Evolutionary conservation across 306 rosid species (phyloP).

Genomic region (Vigna hirtella): DNA sequence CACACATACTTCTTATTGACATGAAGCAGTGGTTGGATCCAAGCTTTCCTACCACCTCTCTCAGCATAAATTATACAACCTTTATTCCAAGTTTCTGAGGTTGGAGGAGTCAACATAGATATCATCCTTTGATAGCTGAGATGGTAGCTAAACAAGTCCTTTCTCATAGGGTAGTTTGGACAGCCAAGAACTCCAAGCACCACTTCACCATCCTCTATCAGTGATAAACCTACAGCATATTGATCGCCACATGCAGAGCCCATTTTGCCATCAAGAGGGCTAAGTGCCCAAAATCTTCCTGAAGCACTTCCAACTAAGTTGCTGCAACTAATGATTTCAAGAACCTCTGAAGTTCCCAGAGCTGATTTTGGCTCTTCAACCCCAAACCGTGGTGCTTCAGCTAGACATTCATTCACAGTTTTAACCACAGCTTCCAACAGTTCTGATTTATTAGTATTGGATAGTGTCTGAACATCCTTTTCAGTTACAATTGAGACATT

Average conservation of each 20-base stretch:
- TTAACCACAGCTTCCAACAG: slow-evolving; percentile 66
- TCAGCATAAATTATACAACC: slow-evolving; percentile 86
- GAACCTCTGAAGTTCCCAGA: slow-evolving; percentile 69
- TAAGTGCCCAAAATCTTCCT: slow-evolving; percentile 83
- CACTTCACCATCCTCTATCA: slow-evolving; percentile 83
- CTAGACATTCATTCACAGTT: slow-evolving; percentile 76
- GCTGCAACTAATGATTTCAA: slow-evolving; percentile 76
- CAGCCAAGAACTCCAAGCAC: slow-evolving; percentile 92
- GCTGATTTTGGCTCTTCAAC: slow-evolving; percentile 61
- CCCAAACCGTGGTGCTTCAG: slow-evolving; percentile 77
- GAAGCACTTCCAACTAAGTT: slow-evolving; percentile 64
- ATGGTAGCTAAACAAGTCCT: slow-evolving; percentile 81
- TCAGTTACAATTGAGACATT: slow-evolving; percentile 80
- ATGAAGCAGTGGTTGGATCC: slow-evolving; percentile 83
- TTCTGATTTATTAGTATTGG: slow-evolving; percentile 59
- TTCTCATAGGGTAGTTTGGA: slow-evolving; percentile 95
- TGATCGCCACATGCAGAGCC: slow-evolving; percentile 82
- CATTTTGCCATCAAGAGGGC: slow-evolving; percentile 75
- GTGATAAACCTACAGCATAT: slow-evolving; percentile 79
- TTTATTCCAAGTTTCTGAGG: slow-evolving; percentile 76
- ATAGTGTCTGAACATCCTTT: slow-evolving; percentile 71
- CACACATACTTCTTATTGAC: slow-evolving; percentile 60
- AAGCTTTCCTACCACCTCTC: slow-evolving; percentile 77
- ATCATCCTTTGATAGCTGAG: slow-evolving; percentile 74
- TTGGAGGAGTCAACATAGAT: slow-evolving; percentile 66